Evolutionary conservation across 306 rosid species (phyloP), one percentile per base, ranked within the genome.

Genomic region (Cucurbita maxima): DNA sequence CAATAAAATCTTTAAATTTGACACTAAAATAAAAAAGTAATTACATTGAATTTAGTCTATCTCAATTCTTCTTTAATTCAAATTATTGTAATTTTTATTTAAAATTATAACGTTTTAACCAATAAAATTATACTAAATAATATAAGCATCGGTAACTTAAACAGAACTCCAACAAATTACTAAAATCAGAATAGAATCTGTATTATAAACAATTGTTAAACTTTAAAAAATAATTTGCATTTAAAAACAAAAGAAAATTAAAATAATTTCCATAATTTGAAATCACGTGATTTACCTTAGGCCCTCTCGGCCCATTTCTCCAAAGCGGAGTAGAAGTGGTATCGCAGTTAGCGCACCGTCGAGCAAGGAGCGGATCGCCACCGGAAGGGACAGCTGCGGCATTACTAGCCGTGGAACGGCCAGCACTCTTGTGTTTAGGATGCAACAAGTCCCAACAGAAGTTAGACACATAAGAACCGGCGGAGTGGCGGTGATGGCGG

Each of bases 261-360:
- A 47, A 47, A 47, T 47, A 0, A 10, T 45, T 45, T 45, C 4
- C 14, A 8, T 6, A 5, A 53, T 16, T 53, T 16, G 9, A 53
- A n/a, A 8, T 53, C 8, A n/a, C 10, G 25, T n/a, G 19, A 59
- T 2, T 48, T 68, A 94, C 99, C 97, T 95, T 95, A 0, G 99
- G 99, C 79, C 99, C 99, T 59, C 96, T 81, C 0, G 99, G 99
- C 25, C 99, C 99, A 58, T 95, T 95, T 61, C 99, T 84, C 99
- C 99, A 95, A 1, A 95, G 96, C 1, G 99, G 99, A 6, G 99
- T 95, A 9, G 99, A 95, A 75, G 97, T 95, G 77, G 99, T 91
- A 83, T 95, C 96, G 16, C 99, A 95, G 84, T 91, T 95, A 3
- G 99, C 99, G 37, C 99, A 95, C 7, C 97, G 96, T 63, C 97